Percentiles rank a stretch among this genome's conserved stretches.
These are phyloP conservation scores for Pythium plurisporium DNA, from an alignment of 352 stramenopile genomes.

Conservation along the genomic window DNA sequence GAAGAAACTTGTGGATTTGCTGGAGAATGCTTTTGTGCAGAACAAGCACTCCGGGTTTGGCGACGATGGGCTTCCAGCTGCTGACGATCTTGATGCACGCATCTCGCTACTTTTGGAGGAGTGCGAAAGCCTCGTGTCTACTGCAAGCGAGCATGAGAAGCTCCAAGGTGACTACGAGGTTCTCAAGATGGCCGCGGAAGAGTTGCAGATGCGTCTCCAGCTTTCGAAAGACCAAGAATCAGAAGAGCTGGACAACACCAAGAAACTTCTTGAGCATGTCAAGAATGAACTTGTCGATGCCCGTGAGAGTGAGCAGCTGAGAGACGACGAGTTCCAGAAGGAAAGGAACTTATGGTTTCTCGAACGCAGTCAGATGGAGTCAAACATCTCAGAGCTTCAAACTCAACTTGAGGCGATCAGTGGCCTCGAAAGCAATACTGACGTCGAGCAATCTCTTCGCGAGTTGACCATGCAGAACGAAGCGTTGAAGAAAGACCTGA, in stretches of 20 bases:
- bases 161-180: slow-evolving; percentile 35
- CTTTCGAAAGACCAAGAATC: slow-evolving; percentile 18
- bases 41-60: background rate
- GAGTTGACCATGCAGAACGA: slow-evolving; percentile 21
- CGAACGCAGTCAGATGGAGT: slow-evolving; percentile 10
- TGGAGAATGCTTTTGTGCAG: slow-evolving; percentile 3
- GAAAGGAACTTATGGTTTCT: slow-evolving; percentile 3
- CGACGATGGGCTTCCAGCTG: background rate
- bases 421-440: background rate
- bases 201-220: slow-evolving; percentile 26
- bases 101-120: slow-evolving; percentile 31
- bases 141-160: slow-evolving; percentile 19
- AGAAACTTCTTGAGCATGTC: slow-evolving; percentile 24
- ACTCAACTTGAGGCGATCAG: slow-evolving; percentile 19
- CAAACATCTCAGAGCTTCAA: slow-evolving; percentile 15
- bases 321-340: slow-evolving; percentile 2
- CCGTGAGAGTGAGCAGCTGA: slow-evolving; percentile 14
- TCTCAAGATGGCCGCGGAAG: slow-evolving; percentile 40
- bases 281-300: slow-evolving; percentile 6
- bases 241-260: slow-evolving; percentile 29
- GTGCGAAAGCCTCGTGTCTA: slow-evolving; percentile 25
- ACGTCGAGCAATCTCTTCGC: slow-evolving; percentile 8
- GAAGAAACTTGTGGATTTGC: background rate
- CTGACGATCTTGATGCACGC: slow-evolving; percentile 6
- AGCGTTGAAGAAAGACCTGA: slow-evolving; percentile 4